Base-by-base conservation (phyloP, 2,329 filamentous ascomycete species). In the Diaporthe ilicicola region DNA sequence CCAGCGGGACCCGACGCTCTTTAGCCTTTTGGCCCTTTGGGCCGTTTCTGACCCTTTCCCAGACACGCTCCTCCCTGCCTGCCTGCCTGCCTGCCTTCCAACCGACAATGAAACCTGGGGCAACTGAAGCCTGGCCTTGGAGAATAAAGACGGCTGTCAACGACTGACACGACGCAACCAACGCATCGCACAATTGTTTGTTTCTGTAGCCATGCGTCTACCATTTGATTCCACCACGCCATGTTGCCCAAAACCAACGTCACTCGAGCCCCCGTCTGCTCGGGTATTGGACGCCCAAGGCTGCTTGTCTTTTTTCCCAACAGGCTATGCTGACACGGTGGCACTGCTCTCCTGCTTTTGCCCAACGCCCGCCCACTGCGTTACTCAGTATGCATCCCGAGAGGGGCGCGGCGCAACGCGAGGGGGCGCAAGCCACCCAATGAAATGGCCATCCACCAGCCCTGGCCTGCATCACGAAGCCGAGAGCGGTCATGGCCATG, bases 351-450 rank as follows among this genome's bases (percentile, higher is more conserved):
- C 37, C 13, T 39, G 39, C 24, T 44, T 37, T 55, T 54, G 24
- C 64, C 64, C 50, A 67, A 55, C 19, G 29, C 19, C 42, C 39
- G n/a, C 22, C 24, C 42, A 1, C 32, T 17, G 22, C 32, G 27
- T 64, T 37, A 37, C 59, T 64, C 59, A 64, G 29, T 19, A 34
- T 46, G 42, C 59, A 48, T 34, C 42, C 42, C 15, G n/a, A 56
- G 55, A 50, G 66, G 53, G 66, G 66, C 66, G 53, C 29, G 46
- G 53, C 39, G 55, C 27, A 55, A 59, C 46, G 51, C 24, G 42
- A 59, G 50, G 53, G 24, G 65, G 53, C 65, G 53, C 50, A 68
- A 56, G 53, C 37, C 65, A 50, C n/a, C 65, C 65, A 56, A 67
- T 59, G 22, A 50, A 39, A 39, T 34, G 32, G 32, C 32, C 9